Evolutionary conservation across 805 yeast genomes (phyloP).

Genomic region (Suhomyces prunicola): DNA sequence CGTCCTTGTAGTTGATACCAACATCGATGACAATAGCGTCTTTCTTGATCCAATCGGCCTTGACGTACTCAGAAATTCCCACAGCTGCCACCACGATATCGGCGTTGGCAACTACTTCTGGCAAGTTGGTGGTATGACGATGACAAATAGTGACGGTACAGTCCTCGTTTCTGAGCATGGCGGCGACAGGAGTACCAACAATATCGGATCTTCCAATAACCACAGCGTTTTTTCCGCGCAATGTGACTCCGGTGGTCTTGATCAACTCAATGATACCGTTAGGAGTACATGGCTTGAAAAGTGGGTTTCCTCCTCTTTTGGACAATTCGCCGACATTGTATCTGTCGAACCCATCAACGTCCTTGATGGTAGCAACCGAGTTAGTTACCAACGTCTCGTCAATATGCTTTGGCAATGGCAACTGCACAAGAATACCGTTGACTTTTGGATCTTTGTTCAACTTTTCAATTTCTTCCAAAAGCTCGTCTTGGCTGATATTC

Average conservation of each 20-base stretch:
- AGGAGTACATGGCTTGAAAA: constrained; percentile 92
- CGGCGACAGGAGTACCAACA: constrained; percentile 92
- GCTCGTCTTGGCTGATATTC: constrained; percentile 54
- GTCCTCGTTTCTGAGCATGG: constrained; percentile 71
- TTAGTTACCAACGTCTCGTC: constrained; percentile 79
- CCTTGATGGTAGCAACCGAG: constrained; percentile 78
- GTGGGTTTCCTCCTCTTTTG: constrained; percentile 79
- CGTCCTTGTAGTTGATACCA: constrained; percentile 75
- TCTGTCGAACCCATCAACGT: constrained; percentile 93
- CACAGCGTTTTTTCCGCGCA: constrained; percentile 82
- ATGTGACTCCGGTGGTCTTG: constrained; percentile 60
- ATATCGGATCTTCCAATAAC: constrained; percentile 95
- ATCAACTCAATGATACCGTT: constrained; percentile 84
- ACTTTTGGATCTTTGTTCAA: constrained; percentile 74
- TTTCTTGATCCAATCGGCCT: constrained; percentile 70
- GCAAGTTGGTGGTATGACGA: constrained; percentile 64
- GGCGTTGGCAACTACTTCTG: constrained; percentile 54
- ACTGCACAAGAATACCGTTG: constrained; percentile 85
- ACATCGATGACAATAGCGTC: constrained; percentile 76
- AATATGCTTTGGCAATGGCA: constrained; percentile 81
- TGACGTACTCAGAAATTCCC: constrained; percentile 66
- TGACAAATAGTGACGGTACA: constrained; percentile 89
- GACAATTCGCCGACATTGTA: constrained; percentile 86
- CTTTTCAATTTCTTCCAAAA: constrained; percentile 55
- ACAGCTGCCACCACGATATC: constrained; percentile 78